Conservation (phyloP, 768 basidiomycete species). For the Nidularia sp. region DNA sequence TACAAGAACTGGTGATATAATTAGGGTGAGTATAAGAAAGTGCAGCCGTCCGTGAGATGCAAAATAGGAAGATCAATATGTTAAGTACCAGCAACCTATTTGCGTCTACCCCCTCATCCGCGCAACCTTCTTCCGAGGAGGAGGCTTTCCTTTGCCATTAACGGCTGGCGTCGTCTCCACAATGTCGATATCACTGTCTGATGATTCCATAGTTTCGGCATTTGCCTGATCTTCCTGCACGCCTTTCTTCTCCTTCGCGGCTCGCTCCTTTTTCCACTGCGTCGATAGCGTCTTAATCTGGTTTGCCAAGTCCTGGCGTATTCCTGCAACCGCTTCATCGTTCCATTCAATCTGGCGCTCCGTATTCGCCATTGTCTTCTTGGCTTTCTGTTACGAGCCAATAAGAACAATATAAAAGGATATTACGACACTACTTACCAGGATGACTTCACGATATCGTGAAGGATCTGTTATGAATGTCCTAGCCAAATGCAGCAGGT, state of each 20-base stretch:
- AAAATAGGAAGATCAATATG: no score
- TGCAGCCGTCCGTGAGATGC: no score
- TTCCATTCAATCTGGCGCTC: constrained; percentile 51
- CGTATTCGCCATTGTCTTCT: constrained; percentile 24
- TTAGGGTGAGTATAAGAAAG: neutral
- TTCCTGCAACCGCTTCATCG: constrained; percentile 35
- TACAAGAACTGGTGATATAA: neutral
- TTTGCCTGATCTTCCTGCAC: constrained; percentile 19
- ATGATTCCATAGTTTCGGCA: constrained; percentile 21
- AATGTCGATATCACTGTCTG: constrained; percentile 41
- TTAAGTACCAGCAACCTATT: no score
- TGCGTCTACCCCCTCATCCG: no score
- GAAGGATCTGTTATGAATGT: constrained; percentile 68
- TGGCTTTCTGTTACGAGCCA: constrained; percentile 8
- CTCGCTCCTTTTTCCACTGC: constrained; percentile 47
- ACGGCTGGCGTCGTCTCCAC: constrained; percentile 23
- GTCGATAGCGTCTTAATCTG: constrained; percentile 46
- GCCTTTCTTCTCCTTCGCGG: constrained; percentile 30
- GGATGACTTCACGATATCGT: constrained; percentile 45
- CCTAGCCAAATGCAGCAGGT: constrained; percentile 81
- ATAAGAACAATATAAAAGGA: neutral
- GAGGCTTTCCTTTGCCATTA: constrained; percentile 2
- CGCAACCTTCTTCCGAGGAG: neutral
- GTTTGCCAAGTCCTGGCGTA: constrained; percentile 39
- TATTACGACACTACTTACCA: constrained; percentile 21